Conservation (phyloP, 2,329 filamentous ascomycete genomes). For the Herpotrichia juniperi region DNA sequence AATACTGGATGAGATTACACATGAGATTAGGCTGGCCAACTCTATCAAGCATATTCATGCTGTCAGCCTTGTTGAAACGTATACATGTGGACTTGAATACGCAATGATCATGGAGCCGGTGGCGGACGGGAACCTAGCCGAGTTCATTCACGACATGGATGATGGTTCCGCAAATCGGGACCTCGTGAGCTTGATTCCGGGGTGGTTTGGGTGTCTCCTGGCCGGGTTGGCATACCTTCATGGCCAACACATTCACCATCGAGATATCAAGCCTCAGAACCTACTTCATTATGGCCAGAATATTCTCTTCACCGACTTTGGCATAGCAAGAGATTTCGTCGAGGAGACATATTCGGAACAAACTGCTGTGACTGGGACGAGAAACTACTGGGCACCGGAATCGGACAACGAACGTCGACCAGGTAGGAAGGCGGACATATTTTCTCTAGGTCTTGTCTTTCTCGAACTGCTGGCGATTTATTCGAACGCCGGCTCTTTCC, state of each 20-base stretch:
- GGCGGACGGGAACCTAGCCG: too few relatives aligned
- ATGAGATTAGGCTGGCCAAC: neutral
- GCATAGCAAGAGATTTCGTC: slow-evolving; percentile 4
- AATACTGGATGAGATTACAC: neutral
- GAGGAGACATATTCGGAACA: slow-evolving; percentile 8
- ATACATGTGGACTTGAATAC: too few relatives aligned
- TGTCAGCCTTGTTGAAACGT: too few relatives aligned
- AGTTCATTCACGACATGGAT: too few relatives aligned
- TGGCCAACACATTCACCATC: slow-evolving; percentile 3
- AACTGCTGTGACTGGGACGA: neutral
- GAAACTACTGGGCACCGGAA: slow-evolving; percentile 7
- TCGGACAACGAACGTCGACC: neutral
- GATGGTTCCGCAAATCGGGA: too few relatives aligned
- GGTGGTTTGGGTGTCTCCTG: slow-evolving; percentile 10
- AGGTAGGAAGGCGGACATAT: slow-evolving; percentile 7
- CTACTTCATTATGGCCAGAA: slow-evolving; percentile 4
- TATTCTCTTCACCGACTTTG: slow-evolving; percentile 12
- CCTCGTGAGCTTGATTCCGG: too few relatives aligned
- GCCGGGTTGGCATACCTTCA: slow-evolving; percentile 11
- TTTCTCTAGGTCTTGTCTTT: slow-evolving; percentile 9
- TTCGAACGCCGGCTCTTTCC: too few relatives aligned
- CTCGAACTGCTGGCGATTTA: slow-evolving; percentile 8
- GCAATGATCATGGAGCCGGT: too few relatives aligned
- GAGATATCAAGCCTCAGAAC: slow-evolving; percentile 12
- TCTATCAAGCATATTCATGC: neutral